Evolutionary conservation across 1,139 yeast genomes (phyloP).

Genomic region (Magnusiomyces suaveolens): DNA sequence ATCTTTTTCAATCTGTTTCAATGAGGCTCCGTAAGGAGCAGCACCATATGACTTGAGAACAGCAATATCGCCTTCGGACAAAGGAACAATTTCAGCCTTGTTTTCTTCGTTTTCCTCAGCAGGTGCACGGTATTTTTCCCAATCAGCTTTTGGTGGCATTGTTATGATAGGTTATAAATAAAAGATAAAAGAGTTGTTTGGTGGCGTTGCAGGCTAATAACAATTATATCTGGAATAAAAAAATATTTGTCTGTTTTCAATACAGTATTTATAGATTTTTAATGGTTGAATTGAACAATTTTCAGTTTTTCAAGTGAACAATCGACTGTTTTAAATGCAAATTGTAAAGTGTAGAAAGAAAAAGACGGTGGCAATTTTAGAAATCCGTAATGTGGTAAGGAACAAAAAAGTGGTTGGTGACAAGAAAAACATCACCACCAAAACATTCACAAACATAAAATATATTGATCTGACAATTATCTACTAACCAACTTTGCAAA

Average conservation of each 20-base stretch:
- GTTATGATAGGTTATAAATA: not conserved
- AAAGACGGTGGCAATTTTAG: slow-evolving; percentile 1
- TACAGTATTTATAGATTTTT: not conserved
- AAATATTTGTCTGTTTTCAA: too few species aligned
- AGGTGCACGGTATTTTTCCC: slow-evolving; percentile 95
- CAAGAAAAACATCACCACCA: not conserved
- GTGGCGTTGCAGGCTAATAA: too few species aligned
- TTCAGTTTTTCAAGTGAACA: not conserved
- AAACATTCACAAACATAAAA: too few species aligned
- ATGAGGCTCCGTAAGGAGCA: slow-evolving; percentile 81
- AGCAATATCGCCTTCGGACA: slow-evolving; percentile 93
- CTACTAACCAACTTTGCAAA: too few species aligned
- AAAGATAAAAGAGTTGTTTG: too few species aligned
- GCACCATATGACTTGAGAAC: slow-evolving; percentile 94
- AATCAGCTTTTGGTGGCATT: slow-evolving; percentile 84
- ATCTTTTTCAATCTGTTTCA: slow-evolving; percentile 78
- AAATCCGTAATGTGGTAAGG: not conserved
- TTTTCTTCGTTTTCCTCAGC: slow-evolving; percentile 55
- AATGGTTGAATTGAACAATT: not conserved
- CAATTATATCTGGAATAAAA: too few species aligned
- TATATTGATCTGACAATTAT: too few species aligned
- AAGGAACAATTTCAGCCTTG: slow-evolving; percentile 68
- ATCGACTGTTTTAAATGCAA: not conserved
- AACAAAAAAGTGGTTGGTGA: not conserved
- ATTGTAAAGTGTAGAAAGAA: not conserved